These are phyloP conservation scores for Ceratocystis diversiconidia DNA, from an alignment of 2,329 filamentous ascomycete genomes.

Conservation along the genomic window DNA sequence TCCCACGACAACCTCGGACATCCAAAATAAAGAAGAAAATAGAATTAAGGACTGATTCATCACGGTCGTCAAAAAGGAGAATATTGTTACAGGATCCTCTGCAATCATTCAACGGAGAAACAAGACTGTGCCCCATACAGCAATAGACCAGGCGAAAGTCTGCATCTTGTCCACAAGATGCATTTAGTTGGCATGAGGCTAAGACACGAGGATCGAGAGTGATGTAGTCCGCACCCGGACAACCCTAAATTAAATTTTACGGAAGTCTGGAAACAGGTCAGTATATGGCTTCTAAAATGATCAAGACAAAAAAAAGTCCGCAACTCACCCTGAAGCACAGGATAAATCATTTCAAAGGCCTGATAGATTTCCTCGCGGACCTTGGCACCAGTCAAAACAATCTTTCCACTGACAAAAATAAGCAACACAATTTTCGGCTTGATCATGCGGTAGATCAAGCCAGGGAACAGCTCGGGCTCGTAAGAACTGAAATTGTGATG, in stretches of 20 bases:
- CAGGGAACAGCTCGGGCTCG: constrained; percentile 95
- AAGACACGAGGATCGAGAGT: neutral
- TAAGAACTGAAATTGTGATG: constrained; percentile 99
- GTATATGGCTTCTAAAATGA: constrained; percentile 15
- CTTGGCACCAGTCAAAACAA: constrained; percentile 93
- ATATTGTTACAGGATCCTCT: constrained; percentile 7
- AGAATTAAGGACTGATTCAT: constrained; percentile 8
- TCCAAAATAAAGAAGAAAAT: constrained; percentile 1
- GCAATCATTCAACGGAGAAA: neutral
- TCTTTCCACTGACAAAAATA: constrained; percentile 94
- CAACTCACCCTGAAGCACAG: constrained; percentile 68
- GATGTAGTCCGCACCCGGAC: too few species aligned
- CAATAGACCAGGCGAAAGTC: neutral
- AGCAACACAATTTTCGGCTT: constrained; percentile 88
- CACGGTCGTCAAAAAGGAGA: constrained; percentile 14
- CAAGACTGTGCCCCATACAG: neutral
- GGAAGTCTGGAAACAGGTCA: constrained; percentile 36
- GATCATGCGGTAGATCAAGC: constrained; percentile 99
- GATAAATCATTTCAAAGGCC: constrained; percentile 94
- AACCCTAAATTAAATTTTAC: constrained; percentile 34
- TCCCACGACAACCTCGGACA: constrained; percentile 3
- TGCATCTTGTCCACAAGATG: too few species aligned
- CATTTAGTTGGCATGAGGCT: too few species aligned
- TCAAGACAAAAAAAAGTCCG: neutral
- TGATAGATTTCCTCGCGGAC: constrained; percentile 97